Conservation (phyloP, 306 rosid species). For the Carpinus fangiana region DNA sequence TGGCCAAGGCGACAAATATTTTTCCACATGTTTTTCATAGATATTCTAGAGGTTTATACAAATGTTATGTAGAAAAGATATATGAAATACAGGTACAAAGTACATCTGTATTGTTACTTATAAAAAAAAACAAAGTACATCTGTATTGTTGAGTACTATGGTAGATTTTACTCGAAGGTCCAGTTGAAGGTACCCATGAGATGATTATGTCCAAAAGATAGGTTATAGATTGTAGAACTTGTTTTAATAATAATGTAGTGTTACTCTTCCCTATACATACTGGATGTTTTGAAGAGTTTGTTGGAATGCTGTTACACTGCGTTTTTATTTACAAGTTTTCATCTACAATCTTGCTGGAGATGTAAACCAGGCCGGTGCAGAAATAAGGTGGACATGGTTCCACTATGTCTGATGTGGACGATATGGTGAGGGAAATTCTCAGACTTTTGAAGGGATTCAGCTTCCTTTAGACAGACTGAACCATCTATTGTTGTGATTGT, state of each 20-base stretch:
- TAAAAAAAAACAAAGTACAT: too few relatives aligned
- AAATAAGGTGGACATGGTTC: conserved; percentile 1
- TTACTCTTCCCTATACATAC: too few relatives aligned
- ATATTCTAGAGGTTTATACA: not conserved
- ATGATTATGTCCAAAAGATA: not conserved
- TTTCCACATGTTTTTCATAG: not conserved
- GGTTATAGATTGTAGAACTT: too few relatives aligned
- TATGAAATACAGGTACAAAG: not conserved
- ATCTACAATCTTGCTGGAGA: not conserved
- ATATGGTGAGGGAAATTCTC: not conserved
- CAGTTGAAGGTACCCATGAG: not conserved
- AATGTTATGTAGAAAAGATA: not conserved
- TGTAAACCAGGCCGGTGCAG: not conserved
- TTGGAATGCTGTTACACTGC: not conserved
- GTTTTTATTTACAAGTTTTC: too few relatives aligned
- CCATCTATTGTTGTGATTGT: not conserved
- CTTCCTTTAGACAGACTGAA: not conserved
- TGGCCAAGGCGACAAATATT: not conserved
- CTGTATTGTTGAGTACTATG: not conserved
- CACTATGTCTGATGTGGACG: not conserved
- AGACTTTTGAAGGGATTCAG: not conserved
- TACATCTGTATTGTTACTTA: not conserved
- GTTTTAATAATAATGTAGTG: too few relatives aligned
- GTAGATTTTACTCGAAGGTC: not conserved
- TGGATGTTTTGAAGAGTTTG: not conserved